These are phyloP conservation scores for Citropsis articulata DNA, from an alignment of 345 rosid genomes.

Conservation along the genomic window DNA sequence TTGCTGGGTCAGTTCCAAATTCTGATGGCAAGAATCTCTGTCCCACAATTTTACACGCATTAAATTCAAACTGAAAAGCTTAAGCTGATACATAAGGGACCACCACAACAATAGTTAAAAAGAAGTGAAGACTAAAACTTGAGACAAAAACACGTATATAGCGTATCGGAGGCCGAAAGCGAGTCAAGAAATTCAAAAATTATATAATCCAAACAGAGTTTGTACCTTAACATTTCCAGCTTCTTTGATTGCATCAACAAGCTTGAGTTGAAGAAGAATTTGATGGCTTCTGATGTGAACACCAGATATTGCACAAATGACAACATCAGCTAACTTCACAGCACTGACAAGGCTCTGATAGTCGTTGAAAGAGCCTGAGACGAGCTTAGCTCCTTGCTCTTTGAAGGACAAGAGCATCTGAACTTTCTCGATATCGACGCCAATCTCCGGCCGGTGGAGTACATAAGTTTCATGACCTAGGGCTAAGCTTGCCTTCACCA, in stretches of 20 bases:
- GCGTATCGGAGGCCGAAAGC: too few relatives aligned
- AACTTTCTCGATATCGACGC: conserved; percentile 71
- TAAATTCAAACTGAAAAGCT: too few relatives aligned
- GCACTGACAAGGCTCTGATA: conserved; percentile 48
- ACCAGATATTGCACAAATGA: conserved; percentile 76
- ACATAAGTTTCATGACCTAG: conserved; percentile 64
- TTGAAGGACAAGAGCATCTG: conserved; percentile 62
- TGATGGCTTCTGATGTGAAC: conserved; percentile 79
- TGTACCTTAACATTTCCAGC: conserved; percentile 80
- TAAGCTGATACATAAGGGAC: not conserved
- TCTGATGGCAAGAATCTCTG: conserved; percentile 63
- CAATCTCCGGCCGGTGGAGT: conserved; percentile 57
- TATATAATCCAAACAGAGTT: too few relatives aligned
- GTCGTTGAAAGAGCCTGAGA: conserved; percentile 59
- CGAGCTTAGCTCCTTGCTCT: conserved; percentile 52
- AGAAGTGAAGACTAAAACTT: too few relatives aligned
- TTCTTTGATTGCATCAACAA: conserved; percentile 79
- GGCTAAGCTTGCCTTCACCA: conserved; percentile 69
- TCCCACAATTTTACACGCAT: not conserved
- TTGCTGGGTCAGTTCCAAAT: conserved; percentile 51
- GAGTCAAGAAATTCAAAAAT: too few relatives aligned
- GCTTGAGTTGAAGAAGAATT: conserved; percentile 74
- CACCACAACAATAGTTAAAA: too few relatives aligned
- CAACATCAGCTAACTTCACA: conserved; percentile 69
- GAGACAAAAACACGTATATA: too few relatives aligned